These are phyloP conservation scores for Dendrobium catenatum DNA, from an alignment of 106 monocot species.

Conservation along the genomic window DNA sequence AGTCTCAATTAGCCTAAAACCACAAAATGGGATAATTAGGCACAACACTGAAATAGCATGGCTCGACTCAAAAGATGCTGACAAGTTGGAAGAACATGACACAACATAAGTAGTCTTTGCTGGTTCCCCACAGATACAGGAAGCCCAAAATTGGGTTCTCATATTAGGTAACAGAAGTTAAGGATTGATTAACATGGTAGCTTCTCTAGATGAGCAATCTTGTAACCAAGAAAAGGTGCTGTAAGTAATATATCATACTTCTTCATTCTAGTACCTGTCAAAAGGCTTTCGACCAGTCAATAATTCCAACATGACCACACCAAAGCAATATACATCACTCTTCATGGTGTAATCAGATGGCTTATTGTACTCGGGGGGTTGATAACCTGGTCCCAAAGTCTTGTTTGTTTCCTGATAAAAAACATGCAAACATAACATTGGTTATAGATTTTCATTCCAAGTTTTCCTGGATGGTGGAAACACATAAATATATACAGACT, in stretches of 20 bases:
- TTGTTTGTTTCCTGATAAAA: conserved; percentile 2
- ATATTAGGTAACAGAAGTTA: background rate
- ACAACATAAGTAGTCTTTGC: too few species aligned
- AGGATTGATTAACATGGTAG: background rate
- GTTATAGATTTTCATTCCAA: background rate
- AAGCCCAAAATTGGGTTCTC: background rate
- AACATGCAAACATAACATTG: background rate
- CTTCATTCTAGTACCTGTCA: background rate
- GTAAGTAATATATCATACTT: background rate
- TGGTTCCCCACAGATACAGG: background rate
- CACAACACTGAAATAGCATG: too few species aligned
- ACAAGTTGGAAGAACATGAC: too few species aligned
- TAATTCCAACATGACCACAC: conserved; percentile 13
- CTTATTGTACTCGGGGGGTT: conserved; percentile 1
- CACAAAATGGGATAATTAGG: too few species aligned
- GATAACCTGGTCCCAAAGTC: conserved; percentile 3
- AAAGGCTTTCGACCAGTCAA: conserved; percentile 11
- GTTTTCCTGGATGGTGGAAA: background rate
- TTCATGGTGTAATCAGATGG: conserved; percentile 2
- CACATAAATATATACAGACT: background rate
- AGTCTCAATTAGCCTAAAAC: background rate
- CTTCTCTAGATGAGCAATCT: background rate
- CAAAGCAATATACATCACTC: conserved; percentile 12
- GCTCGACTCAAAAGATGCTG: too few species aligned
- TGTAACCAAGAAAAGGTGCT: background rate